Base-by-base conservation (phyloP, 1,284 basidiomycete genomes). In the Bondarzewia mesenterica region DNA sequence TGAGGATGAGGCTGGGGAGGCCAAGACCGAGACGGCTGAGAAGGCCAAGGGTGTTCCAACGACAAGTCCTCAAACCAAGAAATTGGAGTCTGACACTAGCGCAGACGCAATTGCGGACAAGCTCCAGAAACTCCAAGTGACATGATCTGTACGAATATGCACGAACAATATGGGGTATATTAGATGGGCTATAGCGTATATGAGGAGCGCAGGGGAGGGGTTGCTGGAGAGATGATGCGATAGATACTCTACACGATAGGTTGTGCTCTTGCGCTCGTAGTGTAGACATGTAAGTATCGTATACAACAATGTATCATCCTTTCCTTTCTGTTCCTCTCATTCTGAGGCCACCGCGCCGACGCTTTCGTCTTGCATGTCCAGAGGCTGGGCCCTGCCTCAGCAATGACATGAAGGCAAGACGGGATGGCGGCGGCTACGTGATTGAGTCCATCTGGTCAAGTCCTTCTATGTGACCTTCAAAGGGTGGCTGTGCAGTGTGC, bases 91-190 rank as follows among this genome's bases (percentile, higher is more conserved):
- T 20, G 49, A 50, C 29, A 44, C 45, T 32, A 54, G 46, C 29
- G 60, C 62, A 32, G 67, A 65, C 8, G 66, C 60, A 46, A 56
- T 78, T 7, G 63, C 63, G 35, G 67, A 70, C 25, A 65, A 73
- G 58, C 52, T 80, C 46, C 66, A 69, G 44, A 73, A 76, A 54
- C 66, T 76, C 23, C 56, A 66, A 43, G 65, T 70, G 44, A 59
- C 57, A 51, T 65, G 53, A 64, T 18, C 41, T 35, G 26, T 47
- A 10, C 16, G 16, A 22, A 32, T 32, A 32, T 32, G 29, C 29
- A 32, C 29, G 29, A 32, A 32, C n/a, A 32, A 32, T 32, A 32
- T 32, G 10, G 29, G 29, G 5, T 32, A 12, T 32, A 7, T 10
- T 32, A 32, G 29, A 32, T n/a, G 29, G 29, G 29, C 29, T 32